Evolutionary conservation across 768 basidiomycete species (phyloP), one percentile per base, ranked within the genome.

Genomic region (Amylocystis lapponica): DNA sequence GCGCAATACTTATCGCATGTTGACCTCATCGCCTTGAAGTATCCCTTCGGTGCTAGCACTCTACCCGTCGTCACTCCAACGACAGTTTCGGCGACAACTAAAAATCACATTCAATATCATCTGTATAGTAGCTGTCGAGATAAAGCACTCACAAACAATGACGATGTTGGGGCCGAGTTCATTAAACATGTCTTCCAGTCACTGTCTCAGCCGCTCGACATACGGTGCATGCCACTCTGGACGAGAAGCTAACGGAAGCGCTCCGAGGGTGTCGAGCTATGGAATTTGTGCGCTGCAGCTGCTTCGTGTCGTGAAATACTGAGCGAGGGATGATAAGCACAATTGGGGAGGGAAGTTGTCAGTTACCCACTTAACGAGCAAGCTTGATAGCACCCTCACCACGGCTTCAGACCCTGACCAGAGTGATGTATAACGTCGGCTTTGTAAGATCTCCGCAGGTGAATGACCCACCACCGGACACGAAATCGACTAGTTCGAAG

Each of bases 61-160:
- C 75, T 81, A 21, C 90, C 92, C 2, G 83, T 82, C 1, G 86
- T 83, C 1, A 88, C 91, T 16, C 91, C 91, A 5, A 89, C 86
- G 6, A 94, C 90, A 17, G 89, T 89, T 57, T 89, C 86, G 3
- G 86, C 87, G 13, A 79, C 81, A 51, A 91, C 87, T 90, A 49
- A 16, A 16, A 17, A 37, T 27, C 7, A 17, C n/a, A n/a, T n/a
- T n/a, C 4, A 26, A 20, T 19, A 8, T 21, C 10, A 13, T 6
- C 36, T 35, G 26, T 35, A 14, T 11, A 36, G 31, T 19, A 7
- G 40, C 47, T 37, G 45, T 31, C 38, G 49, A 30, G 19, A 51
- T 39, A 2, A 66, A n/a, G n/a, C n/a, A n/a, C 83, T 58, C 56
- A 83, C 88, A 92, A 51, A 78, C 88, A 52, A 89, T 79, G 12